Evolutionary conservation across 306 rosid genomes (phyloP), one percentile per base, ranked within the genome.

Genomic region (Hylodesmum podocarpum): DNA sequence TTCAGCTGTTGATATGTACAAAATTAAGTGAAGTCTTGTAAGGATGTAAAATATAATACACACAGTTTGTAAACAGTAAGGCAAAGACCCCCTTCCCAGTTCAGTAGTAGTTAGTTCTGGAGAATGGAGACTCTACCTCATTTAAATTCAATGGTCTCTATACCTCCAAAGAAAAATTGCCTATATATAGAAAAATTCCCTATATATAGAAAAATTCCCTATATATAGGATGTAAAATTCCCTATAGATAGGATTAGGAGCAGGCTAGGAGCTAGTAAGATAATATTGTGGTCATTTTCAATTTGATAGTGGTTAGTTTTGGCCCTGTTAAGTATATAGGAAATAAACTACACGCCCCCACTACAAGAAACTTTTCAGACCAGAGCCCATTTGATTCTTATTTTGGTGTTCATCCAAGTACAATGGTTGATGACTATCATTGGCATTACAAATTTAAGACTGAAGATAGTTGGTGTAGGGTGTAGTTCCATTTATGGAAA

Each of bases 401-500:
- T 68, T 40, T 63, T 21, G 15, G 34, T 65, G 69, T 33, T 63
- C 16, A 50, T 61, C 55, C 43, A 40, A 54, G 36, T 43, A 50
- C 54, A 62, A 59, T 47, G 43, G 46, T 37, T 58, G 50, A 59
- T 22, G 61, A 18, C 25, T 6, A 44, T 61, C 8, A 21, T 54
- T 7, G 36, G 46, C 57, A 22, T 76, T 41, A 31, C 74, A 22
- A 57, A 46, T 40, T 50, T 16, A 22, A 69, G 33, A 70, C 27
- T 39, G n/a, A 51, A 44, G 5, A 18, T 63, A 24, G 66, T 27
- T 62, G 21, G 66, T 46, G 62, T 62, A 47, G 46, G 11, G 36
- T 11, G n/a, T 34, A 24, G 49, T 31, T 37, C 12, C 25, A 49
- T 70, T 59, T 59, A 49, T 73, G 73, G 47, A 84, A 72, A 70